Base-by-base conservation (phyloP, 2,329 filamentous ascomycete species). In the Atkinsonella texensis region DNA sequence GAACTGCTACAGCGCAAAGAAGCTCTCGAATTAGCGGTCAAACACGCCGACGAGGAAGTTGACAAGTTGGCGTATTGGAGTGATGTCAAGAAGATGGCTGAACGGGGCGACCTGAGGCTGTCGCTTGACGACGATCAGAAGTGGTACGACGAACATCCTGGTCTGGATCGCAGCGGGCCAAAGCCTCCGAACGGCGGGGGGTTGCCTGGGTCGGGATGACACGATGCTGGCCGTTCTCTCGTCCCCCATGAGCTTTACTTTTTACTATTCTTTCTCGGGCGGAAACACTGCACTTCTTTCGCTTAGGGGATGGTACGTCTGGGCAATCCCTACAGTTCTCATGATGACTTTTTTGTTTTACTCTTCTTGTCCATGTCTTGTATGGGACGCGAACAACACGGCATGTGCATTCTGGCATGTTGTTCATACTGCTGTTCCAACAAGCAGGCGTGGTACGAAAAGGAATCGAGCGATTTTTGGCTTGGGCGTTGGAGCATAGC, bases 51-150 rank as follows among this genome's bases (percentile, higher is more conserved):
- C 56, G 81, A 84, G 59, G 87, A 95, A 62, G 84, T 95, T 48
- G 83, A 83, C 52, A 83, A 78, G 54, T 72, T 95, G 7, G 88
- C 94, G 48, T 94, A 89, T 63, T 95, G 91, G 84, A 90, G 85
- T 62, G 87, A 95, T 62, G 80, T 88, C 56, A 87, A 83, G 65
- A 77, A 77, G 15, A 82, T 89, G 69, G 78, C 83, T 0, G 73
- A 75, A 56, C 68, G 67, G 11, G 77, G 76, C 33, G 70, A 75
- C 49, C 66, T 73, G 2, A 66, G 64, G 35, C 65, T 69, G 17
- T 74, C 72, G 2, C 69, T 74, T 2, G 72, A 73, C 31, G 53
- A 57, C 18, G 57, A 65, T 20, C 62, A 64, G 50, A 64, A 62
- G 43, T 65, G 65, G 55, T 65, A 69, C 47, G 62, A 69, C 3